Base-by-base conservation (phyloP, 73 alveolate species). In the Stentor coeruleus region DNA sequence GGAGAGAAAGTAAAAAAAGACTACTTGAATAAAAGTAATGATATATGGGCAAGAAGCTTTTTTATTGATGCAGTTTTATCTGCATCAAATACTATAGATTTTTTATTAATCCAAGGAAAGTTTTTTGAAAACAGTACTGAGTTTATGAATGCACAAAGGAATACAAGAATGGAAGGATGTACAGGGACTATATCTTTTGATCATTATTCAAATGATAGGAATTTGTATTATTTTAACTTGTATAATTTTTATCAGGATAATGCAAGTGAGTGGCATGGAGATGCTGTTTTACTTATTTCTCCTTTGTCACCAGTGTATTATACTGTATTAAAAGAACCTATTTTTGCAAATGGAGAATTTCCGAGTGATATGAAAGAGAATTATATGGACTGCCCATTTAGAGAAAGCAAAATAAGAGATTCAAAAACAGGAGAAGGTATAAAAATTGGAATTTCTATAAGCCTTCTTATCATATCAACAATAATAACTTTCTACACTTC, bases 1-100 rank as follows among this genome's bases (percentile, higher is more conserved):
- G 73, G 73, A 2, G 28, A 57, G 2, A n/a, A 57, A 57, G 73
- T 31, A 20, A 20, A 57, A 20, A 31, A 57, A 57, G 73, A 31
- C 73, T 20, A 20, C 73, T 20, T 20, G 28, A 57, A 57, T 0
- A 20, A 2, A 57, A 20, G 73, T n/a, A n/a, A n/a, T n/a, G n/a
- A n/a, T n/a, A n/a, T n/a, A n/a, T n/a, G n/a, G n/a, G n/a, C n/a
- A n/a, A n/a, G n/a, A n/a, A n/a, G n/a, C n/a, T n/a, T n/a, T n/a
- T n/a, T n/a, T n/a, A n/a, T 57, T 57, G 73, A 57, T 57, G 73
- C 73, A 20, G 2, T 57, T 57, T 57, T 57, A 57, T n/a, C 73
- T 20, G 28, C 28, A 57, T n/a, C 73, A 57, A 31, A 57, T 20
- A 31, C 73, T 20, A 57, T 57, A 20, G n/a, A n/a, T n/a, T n/a